Conservation (phyloP, 805 yeast species). For the Spathaspora girioi region DNA sequence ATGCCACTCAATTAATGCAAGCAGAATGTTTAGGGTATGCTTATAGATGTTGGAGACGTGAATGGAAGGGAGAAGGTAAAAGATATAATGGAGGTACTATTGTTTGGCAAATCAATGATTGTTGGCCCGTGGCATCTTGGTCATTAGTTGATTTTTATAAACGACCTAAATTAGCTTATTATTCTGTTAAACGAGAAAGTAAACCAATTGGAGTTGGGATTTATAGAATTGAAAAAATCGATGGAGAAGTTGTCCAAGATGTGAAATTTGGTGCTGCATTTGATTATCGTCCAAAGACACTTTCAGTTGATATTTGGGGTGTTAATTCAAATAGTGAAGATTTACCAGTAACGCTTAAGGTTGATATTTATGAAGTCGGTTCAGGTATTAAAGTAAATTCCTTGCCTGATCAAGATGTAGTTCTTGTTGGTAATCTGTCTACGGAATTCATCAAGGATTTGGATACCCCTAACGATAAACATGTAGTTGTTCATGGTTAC, state of each 20-base stretch:
- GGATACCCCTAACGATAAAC: conserved; percentile 10
- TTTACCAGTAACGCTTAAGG: conserved; percentile 17
- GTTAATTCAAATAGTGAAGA: conserved; percentile 24
- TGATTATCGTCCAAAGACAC: conserved; percentile 21
- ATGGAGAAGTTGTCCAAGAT: conserved; percentile 2
- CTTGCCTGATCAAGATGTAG: conserved; percentile 9
- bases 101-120: conserved; percentile 54
- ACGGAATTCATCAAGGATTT: conserved; percentile 22
- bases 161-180: conserved; percentile 45
- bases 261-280: conserved; percentile 5
- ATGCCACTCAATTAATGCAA: conserved; percentile 53
- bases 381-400: conserved; percentile 25
- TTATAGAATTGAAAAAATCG: conserved; percentile 17
- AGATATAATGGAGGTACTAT: conserved; percentile 43
- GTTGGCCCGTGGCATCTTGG: conserved; percentile 55
- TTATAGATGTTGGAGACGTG: conserved; percentile 43
- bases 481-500: conserved; percentile 15
- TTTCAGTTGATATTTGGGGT: conserved; percentile 39
- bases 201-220: conserved; percentile 31
- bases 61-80: conserved; percentile 37
- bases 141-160: conserved; percentile 40
- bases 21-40: conserved; percentile 48
- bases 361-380: conserved; percentile 26
- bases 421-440: conserved; percentile 22
- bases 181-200: conserved; percentile 43